phyloP scores from a whole-genome alignment of 2,329 filamentous ascomycete genomes.

The Ascochyta rabiei region DNA sequence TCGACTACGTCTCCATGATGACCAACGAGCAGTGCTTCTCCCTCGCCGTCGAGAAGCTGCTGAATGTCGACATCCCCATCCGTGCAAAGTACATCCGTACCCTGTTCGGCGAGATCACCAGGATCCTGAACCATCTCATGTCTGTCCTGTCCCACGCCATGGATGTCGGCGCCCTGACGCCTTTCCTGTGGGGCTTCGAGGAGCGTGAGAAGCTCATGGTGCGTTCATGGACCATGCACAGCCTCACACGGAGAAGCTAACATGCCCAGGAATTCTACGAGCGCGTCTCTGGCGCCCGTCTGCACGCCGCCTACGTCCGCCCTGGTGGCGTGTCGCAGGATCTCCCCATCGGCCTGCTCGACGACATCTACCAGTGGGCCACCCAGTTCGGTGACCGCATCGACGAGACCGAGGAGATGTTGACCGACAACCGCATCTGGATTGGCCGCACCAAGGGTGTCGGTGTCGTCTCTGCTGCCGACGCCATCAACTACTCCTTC shows the following conservation, averaged over 20 bases:
- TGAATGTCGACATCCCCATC: slow-evolving; percentile 95
- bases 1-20: slow-evolving; percentile 99
- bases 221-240: slow-evolving; percentile 30
- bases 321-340: slow-evolving; percentile 97
- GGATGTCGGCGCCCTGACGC: slow-evolving; percentile 97
- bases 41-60: slow-evolving; percentile 93
- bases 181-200: slow-evolving; percentile 99
- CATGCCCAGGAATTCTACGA: slow-evolving; percentile 91
- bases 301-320: slow-evolving; percentile 95
- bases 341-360: slow-evolving; percentile 88
- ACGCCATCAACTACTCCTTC: slow-evolving; percentile 97
- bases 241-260: slow-evolving; percentile 18
- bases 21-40: slow-evolving; percentile 99
- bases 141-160: slow-evolving; percentile 95
- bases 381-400: slow-evolving; percentile 98
- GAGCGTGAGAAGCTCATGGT: slow-evolving; percentile 99
- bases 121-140: slow-evolving; percentile 97
- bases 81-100: slow-evolving; percentile 97
- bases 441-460: slow-evolving; percentile 89
- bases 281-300: slow-evolving; percentile 95
- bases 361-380: slow-evolving; percentile 99
- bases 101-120: slow-evolving; percentile 92
- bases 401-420: slow-evolving; percentile 97
- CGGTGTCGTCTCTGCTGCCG: slow-evolving; percentile 86
- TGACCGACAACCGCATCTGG: slow-evolving; percentile 99